Evolutionary conservation across 2,329 filamentous ascomycete genomes (phyloP).

Genomic region (Epichloe amarillans): DNA sequence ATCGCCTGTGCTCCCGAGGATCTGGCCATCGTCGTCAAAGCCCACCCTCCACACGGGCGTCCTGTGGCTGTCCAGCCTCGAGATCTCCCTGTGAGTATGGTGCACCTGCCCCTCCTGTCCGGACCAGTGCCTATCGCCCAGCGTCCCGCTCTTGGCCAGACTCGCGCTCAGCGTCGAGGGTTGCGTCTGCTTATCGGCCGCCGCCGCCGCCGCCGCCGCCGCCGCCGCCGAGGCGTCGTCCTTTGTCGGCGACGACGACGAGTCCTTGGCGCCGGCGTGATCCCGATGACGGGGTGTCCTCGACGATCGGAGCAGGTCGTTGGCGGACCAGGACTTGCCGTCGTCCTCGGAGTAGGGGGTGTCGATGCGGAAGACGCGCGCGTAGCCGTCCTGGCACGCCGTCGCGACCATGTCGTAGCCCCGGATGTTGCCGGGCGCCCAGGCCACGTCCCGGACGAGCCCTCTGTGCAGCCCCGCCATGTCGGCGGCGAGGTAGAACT

Average conservation of each 20-base stretch:
- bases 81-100: slow-evolving; percentile 50
- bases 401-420: slow-evolving; percentile 87
- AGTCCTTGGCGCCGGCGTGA: neutral
- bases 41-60: slow-evolving; percentile 64
- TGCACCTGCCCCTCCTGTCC: slow-evolving; percentile 51
- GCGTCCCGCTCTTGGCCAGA: slow-evolving; percentile 34
- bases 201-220: too few relatives aligned
- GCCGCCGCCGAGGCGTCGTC: slow-evolving; percentile 9
- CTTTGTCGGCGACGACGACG: slow-evolving; percentile 13
- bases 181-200: slow-evolving; percentile 20
- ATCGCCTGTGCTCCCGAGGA: slow-evolving; percentile 64
- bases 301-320: slow-evolving; percentile 26
- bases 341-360: slow-evolving; percentile 39
- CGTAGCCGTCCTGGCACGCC: slow-evolving; percentile 80
- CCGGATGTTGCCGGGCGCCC: slow-evolving; percentile 82
- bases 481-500: slow-evolving; percentile 76
- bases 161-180: slow-evolving; percentile 38
- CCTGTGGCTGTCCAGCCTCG: slow-evolving; percentile 52
- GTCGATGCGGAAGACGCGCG: slow-evolving; percentile 75
- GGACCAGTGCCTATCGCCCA: slow-evolving; percentile 36
- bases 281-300: neutral
- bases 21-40: slow-evolving; percentile 57
- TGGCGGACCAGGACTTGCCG: slow-evolving; percentile 35
- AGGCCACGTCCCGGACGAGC: slow-evolving; percentile 76
- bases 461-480: slow-evolving; percentile 54